Evolutionary conservation across 495 filamentous ascomycete species (phyloP), one percentile per base, ranked within the genome.

Genomic region (Tetracladium marchalianum): DNA sequence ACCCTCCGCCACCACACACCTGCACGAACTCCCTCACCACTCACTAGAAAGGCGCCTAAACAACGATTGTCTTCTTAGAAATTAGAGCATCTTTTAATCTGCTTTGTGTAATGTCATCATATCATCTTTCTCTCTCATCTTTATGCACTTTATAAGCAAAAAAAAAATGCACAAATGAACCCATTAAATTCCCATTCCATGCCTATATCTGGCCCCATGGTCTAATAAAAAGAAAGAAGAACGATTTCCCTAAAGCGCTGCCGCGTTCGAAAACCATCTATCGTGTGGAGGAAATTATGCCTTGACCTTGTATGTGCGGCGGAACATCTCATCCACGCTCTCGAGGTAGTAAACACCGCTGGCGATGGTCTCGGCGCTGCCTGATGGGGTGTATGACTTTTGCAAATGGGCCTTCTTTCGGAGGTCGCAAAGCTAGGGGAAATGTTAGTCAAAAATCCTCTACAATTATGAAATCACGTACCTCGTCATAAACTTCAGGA

Each of bases 301-400:
- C 78, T 96, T 92, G 69, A 95, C 65, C 49, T 74, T 72, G 70
- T 98, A 97, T 52, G 72, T 75, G 54, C 92, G 77, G 65, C 87
- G 80, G 85, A 90, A 98, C 87, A 95, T 94, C 57, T 88, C 87
- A 55, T 98, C 90, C 32, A 98, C 72, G 54, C 80, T 77, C 52
- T 81, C 82, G 43, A 97, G 76, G 70, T 95, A 98, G 72, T 97
- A 98, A 11, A 84, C 83, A 38, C 83, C 85, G 46, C 77, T 69
- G 52, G 70, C 62, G n/a, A 98, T 75, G 51, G 80, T 87, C 33
- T 87, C 84, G n/a, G 74, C 56, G 38, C 79, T 80, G 47, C 92
- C 92, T 41, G 69, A 51, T 33, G 92, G 92, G 54, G 71, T 80
- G 69, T 84, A 98, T 69, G 81, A 66, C 73, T 94, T 96, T 74